Evolutionary conservation across 805 yeast genomes (phyloP), one percentile per base, ranked within the genome.

Genomic region (Ascoidea rubescens): DNA sequence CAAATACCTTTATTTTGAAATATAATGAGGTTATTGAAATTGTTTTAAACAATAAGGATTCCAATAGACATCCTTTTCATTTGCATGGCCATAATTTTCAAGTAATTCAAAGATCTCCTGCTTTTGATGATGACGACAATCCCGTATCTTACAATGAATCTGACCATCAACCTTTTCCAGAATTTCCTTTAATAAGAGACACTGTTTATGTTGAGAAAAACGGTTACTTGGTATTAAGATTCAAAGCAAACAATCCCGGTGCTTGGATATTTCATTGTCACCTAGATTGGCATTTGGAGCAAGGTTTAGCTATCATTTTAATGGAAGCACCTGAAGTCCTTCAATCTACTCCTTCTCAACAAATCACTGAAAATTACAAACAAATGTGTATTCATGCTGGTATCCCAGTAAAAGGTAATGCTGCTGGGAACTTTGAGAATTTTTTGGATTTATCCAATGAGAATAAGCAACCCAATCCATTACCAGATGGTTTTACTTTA

Each of bases 191-290:
- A 62, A 63, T 71, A 49, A 74, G 96, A 66, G 96, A 89, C 62
- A 84, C 91, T 0, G 79, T 79, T 21, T 70, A 75, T 57, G 79
- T 87, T 16, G 77, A 79, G 50, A 78, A 84, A 42, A 80, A 82
- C 59, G 87, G 90, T 2, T 77, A 80, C 63, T 65, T 81, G 50
- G 89, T 82, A 16, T 62, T 80, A 37, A 71, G 96, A 58, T 87
- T 87, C 65, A 75, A 70, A 59, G 88, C 96, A 10, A 79, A 84
- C 60, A 89, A 90, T 61, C 96, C 96, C 2, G 97, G 97, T 53
- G 82, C 88, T 31, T 90, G 96, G 96, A 78, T 84, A 55, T 85
- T 89, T 80, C 97, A 89, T 64, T 89, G 97, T 67, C 96, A 87
- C 62, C 78, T 85, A 52, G 91, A 85, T 61, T 85, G 89, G 84